These are phyloP conservation scores for Coniella lustricola DNA, from an alignment of 2,329 filamentous ascomycete species.

Conservation along the genomic window DNA sequence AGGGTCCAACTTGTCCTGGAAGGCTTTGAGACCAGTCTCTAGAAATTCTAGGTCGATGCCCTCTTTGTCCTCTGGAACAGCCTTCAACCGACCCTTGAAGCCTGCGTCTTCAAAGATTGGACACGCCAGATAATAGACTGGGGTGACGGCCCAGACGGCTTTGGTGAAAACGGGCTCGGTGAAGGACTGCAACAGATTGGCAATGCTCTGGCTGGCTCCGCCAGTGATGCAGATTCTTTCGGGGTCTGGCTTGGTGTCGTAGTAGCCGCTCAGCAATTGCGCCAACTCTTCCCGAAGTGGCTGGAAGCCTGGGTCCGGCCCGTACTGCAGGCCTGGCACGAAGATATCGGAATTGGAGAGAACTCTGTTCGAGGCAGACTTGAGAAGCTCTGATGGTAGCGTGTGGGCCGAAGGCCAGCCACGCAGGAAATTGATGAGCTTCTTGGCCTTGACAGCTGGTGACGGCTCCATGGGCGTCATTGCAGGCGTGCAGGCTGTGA, in stretches of 20 bases:
- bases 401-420: constrained; percentile 61
- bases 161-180: constrained; percentile 71
- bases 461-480: constrained; percentile 13
- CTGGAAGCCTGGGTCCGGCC: constrained; percentile 66
- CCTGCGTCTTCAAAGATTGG: constrained; percentile 79
- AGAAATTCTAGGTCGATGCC: constrained; percentile 65
- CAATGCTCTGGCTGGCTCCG: constrained; percentile 77
- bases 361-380: constrained; percentile 51
- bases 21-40: constrained; percentile 37
- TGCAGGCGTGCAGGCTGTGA: not conserved
- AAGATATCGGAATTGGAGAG: constrained; percentile 54
- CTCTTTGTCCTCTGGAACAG: constrained; percentile 69
- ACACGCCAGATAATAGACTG: constrained; percentile 78
- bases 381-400: constrained; percentile 58
- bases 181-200: constrained; percentile 69
- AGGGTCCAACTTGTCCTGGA: constrained; percentile 19
- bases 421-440: constrained; percentile 55
- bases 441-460: constrained; percentile 20
- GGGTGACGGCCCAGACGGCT: constrained; percentile 73
- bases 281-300: constrained; percentile 64
- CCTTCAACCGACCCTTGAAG: constrained; percentile 59
- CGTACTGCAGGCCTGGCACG: constrained; percentile 52
- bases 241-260: constrained; percentile 36
- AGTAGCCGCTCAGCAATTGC: constrained; percentile 61
- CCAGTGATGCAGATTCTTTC: constrained; percentile 73